Percentiles rank a stretch among this genome's conserved stretches.
phyloP scores from a whole-genome alignment of 495 filamentous ascomycete species.

The Beverwykella pulmonaria region DNA sequence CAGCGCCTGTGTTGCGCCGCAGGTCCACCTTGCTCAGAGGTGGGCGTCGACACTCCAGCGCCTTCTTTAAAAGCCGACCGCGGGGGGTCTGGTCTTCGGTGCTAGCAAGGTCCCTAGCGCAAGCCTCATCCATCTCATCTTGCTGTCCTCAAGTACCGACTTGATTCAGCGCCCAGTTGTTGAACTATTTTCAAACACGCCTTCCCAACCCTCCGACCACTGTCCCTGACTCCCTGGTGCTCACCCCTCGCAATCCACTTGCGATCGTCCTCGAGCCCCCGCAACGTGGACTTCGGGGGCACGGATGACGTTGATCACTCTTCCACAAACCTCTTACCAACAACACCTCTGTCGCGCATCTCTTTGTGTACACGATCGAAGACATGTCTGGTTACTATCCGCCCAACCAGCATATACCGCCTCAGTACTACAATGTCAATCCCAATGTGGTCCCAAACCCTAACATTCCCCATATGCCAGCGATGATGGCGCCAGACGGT shows the following conservation, averaged over 20 bases:
- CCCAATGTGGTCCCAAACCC: conserved; percentile 28
- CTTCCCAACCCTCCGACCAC: conserved; percentile 3
- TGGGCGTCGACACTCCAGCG: conserved; percentile 19
- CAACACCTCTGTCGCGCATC: conserved; percentile 6
- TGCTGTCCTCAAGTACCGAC: conserved; percentile 19
- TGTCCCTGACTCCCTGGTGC: conserved; percentile 9
- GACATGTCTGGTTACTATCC: conserved; percentile 39
- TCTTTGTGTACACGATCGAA: background rate
- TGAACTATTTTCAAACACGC: conserved; percentile 27
- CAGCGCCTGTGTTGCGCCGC: conserved; percentile 24
- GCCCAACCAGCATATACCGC: conserved; percentile 32
- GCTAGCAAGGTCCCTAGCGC: conserved; percentile 37
- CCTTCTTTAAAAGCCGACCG: conserved; percentile 31
- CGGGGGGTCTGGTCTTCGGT: conserved; percentile 23
- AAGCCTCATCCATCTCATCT: conserved; percentile 26
- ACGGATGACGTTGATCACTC: conserved; percentile 40
- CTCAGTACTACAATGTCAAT: conserved; percentile 36
- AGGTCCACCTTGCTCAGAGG: conserved; percentile 14
- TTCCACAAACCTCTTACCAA: conserved; percentile 9
- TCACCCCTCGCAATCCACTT: conserved; percentile 8
- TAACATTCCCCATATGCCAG: conserved; percentile 18
- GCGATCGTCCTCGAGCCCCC: conserved; percentile 31
- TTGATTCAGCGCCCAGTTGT: conserved; percentile 22
- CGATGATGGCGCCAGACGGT: conserved; percentile 27
- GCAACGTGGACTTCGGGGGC: conserved; percentile 17